Percentiles rank a stretch among this genome's conserved stretches.
These are phyloP conservation scores for Schizothecium vesticola DNA, from an alignment of 495 filamentous ascomycete genomes.

Conservation along the genomic window DNA sequence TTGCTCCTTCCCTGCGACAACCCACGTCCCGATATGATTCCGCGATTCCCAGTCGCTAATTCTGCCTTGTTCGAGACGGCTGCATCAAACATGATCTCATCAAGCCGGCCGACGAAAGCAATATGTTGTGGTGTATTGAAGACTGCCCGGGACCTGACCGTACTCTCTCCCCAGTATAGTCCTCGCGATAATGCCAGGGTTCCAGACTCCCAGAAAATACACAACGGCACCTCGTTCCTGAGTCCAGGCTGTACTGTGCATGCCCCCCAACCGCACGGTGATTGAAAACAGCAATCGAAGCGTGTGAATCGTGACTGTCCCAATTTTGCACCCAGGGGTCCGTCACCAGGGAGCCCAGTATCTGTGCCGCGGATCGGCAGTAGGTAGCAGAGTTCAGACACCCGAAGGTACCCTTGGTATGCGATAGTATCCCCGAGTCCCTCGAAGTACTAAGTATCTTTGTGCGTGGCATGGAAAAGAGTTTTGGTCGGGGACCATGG, in stretches of 20 bases:
- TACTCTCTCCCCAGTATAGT: neutral
- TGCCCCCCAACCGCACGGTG: neutral
- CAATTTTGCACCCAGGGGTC: neutral
- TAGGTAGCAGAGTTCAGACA: neutral
- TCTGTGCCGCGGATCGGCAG: neutral
- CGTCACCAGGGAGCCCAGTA: neutral
- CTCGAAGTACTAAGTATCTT: too few species aligned
- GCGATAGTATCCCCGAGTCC: neutral
- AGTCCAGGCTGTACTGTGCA: neutral
- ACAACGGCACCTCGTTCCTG: neutral
- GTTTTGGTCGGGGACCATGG: neutral
- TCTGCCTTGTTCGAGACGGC: constrained; percentile 8
- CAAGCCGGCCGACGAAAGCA: neutral
- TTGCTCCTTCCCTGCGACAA: neutral
- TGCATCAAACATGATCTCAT: constrained; percentile 13
- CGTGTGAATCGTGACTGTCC: neutral
- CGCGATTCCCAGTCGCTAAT: constrained; percentile 1
- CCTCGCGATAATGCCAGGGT: neutral
- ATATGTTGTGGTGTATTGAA: constrained; percentile 1
- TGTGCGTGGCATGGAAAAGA: neutral
- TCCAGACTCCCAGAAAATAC: neutral
- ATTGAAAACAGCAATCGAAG: neutral
- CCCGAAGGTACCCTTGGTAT: too few species aligned
- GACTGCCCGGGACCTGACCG: neutral
- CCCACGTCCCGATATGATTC: neutral